Base-by-base conservation (phyloP, 139 green algal species). In the Nannochloris sp. region DNA sequence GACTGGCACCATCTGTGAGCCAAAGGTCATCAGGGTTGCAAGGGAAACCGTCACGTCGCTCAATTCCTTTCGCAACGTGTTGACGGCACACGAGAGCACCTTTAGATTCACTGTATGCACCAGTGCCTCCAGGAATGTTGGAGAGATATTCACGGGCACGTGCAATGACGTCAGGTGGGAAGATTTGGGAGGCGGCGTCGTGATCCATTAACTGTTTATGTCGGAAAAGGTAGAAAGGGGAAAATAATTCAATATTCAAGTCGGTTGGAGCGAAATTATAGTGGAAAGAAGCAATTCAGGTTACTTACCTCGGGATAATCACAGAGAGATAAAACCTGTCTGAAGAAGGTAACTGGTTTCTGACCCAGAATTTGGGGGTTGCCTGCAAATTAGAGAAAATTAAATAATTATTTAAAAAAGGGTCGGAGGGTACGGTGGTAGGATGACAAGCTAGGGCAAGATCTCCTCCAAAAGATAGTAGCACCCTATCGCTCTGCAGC, bases 331-430 rank as follows among this genome's bases (percentile, higher is more conserved):
- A 96, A 79, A 3, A 97, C 87, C 64, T 95, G 87, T 4, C 89
- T 69, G 59, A 91, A 89, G 68, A 94, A 98, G 24, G 89, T 93
- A 10, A 98, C 84, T n/a, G 92, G 89, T 72, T 92, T 84, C 79
- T 98, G 92, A 0, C 91, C 87, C 6, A 98, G 77, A 3, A 84
- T 72, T 68, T 97, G 92, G 3, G 90, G 89, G 72, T 97, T 97
- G 30, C 89, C 77, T 48, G 78, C 44, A 53, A 78, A 60, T 30
- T 51, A 25, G 6, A 54, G 45, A 6, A 25, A n/a, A 54, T 10
- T 12, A 45, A 45, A 45, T 12, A 9, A 9, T n/a, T 45, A 45
- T 12, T 45, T 12, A 45, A 45, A n/a, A n/a, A 75, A 64, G 27
- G 76, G 70, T 64, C 33, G 56, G 27, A 68, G 1, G 38, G 1